Conservation (phyloP, 352 stramenopile genomes). For the Aphanomyces euteiches region DNA sequence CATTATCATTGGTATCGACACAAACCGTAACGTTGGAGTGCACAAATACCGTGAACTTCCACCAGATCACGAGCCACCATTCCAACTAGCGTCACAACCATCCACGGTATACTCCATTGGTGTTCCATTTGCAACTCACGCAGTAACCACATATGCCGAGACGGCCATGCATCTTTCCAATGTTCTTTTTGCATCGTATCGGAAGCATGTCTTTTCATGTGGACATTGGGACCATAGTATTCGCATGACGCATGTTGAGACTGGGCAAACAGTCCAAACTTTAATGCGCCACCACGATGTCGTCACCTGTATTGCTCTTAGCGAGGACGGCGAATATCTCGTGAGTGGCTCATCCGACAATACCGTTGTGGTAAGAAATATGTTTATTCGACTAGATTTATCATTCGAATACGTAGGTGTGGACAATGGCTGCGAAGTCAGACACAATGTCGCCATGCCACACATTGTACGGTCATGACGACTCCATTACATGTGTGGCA, state of each 20-base stretch:
- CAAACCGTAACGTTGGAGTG: slow-evolving; percentile 19
- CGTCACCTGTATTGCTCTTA: slow-evolving; percentile 32
- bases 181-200: slow-evolving; percentile 5
- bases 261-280: slow-evolving; percentile 11
- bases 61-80: slow-evolving; percentile 27
- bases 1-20: slow-evolving; percentile 13
- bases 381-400: not conserved
- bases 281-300: slow-evolving; percentile 28
- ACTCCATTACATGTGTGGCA: slow-evolving; percentile 31
- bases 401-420: slow-evolving; percentile 24
- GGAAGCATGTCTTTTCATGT: slow-evolving; percentile 29
- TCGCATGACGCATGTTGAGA: slow-evolving; percentile 13
- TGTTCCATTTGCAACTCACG: slow-evolving; percentile 26
- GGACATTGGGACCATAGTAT: slow-evolving; percentile 31
- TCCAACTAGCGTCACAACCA: not conserved
- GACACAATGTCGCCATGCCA: slow-evolving; percentile 11
- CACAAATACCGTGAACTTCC: slow-evolving; percentile 23
- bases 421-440: slow-evolving; percentile 8
- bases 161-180: slow-evolving; percentile 10
- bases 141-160: slow-evolving; percentile 29
- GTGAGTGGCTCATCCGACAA: slow-evolving; percentile 33
- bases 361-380: slow-evolving; percentile 29
- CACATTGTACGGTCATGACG: slow-evolving; percentile 32
- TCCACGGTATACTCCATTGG: slow-evolving; percentile 6
- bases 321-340: slow-evolving; percentile 30